phyloP scores from a whole-genome alignment of 1,139 yeast species.

The Geotrichum aggregatum region DNA sequence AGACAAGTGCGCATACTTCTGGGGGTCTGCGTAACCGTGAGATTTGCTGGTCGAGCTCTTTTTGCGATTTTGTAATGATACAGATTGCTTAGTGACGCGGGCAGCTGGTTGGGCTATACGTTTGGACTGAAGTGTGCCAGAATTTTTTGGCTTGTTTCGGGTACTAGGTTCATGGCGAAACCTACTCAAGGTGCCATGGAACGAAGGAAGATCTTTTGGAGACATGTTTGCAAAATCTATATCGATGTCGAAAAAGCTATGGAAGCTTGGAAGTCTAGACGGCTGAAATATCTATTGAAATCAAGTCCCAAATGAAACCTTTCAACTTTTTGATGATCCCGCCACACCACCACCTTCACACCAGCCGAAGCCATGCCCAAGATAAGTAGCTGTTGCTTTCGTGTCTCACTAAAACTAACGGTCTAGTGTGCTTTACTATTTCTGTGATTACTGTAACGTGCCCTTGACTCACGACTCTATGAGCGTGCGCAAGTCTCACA shows the following conservation, averaged over 20 bases:
- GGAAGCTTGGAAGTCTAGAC: not conserved
- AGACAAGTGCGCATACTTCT: conserved; percentile 31
- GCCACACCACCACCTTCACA: not conserved
- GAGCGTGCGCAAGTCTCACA: conserved; percentile 81
- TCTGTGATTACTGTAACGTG: conserved; percentile 20
- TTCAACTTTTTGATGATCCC: not conserved
- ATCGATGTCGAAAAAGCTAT: too few relatives aligned
- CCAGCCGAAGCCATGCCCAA: conserved; percentile 28
- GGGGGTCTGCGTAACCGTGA: conserved; percentile 26
- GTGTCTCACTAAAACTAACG: not conserved
- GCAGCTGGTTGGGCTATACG: too few relatives aligned
- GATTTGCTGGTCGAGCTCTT: too few relatives aligned
- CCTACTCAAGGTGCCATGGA: conserved; percentile 20
- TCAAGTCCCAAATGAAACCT: not conserved
- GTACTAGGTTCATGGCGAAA: conserved; percentile 11
- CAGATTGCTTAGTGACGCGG: too few relatives aligned
- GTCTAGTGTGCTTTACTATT: conserved; percentile 17
- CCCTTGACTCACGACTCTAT: conserved; percentile 81
- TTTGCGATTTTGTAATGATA: too few relatives aligned
- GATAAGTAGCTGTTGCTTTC: conserved; percentile 31
- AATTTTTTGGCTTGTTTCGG: not conserved
- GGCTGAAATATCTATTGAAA: too few relatives aligned
- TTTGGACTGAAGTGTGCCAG: not conserved
- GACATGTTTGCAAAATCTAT: too few relatives aligned
- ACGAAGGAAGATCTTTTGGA: conserved; percentile 17